A percentile compares a stretch with the other conserved stretches of the same genome.
Evolutionary conservation across 352 stramenopile genomes (phyloP).

Genomic region (Globisporangium splendens): DNA sequence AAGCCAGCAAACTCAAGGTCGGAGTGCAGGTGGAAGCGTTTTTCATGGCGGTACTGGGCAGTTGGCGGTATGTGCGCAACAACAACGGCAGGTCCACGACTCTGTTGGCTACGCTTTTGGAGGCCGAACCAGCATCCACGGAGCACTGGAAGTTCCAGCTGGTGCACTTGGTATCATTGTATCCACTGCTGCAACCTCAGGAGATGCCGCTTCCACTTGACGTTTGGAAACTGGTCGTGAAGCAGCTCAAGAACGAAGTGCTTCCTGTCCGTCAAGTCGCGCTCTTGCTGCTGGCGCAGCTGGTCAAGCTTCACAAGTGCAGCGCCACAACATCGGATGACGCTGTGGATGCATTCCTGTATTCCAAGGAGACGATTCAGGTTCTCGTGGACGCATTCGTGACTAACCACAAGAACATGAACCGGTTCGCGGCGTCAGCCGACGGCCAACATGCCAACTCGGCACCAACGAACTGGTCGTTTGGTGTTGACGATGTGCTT

Average conservation of each 20-base stretch:
- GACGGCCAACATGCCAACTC: conserved; percentile 67
- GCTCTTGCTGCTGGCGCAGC: conserved; percentile 42
- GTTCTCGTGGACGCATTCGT: conserved; percentile 39
- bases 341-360: conserved; percentile 31
- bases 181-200: conserved; percentile 52
- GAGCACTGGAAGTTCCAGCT: conserved; percentile 80
- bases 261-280: conserved; percentile 60
- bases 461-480: conserved; percentile 69
- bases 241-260: conserved; percentile 51
- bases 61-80: conserved; percentile 46
- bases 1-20: conserved; percentile 56
- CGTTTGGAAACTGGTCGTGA: conserved; percentile 53
- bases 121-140: conserved; percentile 27
- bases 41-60: conserved; percentile 45
- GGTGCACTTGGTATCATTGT: conserved; percentile 67
- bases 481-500: conserved; percentile 66
- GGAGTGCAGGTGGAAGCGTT: conserved; percentile 50
- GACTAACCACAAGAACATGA: conserved; percentile 61
- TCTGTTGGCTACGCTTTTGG: conserved; percentile 33
- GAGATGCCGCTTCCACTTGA: conserved; percentile 33
- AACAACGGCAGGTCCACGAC: conserved; percentile 5
- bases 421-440: conserved; percentile 55
- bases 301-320: conserved; percentile 48
- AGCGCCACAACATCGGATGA: conserved; percentile 5
- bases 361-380: conserved; percentile 39